These are phyloP conservation scores for Simmondsia chinensis DNA, from an alignment of 148 eudicot genomes.

Conservation along the genomic window DNA sequence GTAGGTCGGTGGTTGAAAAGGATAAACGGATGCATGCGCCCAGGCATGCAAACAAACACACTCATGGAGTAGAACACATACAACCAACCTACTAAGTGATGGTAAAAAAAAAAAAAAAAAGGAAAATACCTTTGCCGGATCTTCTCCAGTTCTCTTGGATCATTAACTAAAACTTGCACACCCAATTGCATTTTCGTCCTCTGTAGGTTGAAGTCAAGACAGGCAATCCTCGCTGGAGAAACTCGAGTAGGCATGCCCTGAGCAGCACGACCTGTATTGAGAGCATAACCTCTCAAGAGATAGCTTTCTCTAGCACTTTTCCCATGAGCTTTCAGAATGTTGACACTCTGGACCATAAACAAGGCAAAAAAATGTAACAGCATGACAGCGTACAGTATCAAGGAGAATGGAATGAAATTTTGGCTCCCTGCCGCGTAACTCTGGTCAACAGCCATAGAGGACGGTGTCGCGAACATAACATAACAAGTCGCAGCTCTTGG, in stretches of 20 bases:
- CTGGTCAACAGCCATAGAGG: too few species aligned
- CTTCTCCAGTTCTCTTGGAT: conserved; percentile 95
- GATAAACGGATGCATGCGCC: too few species aligned
- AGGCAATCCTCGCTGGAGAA: conserved; percentile 89
- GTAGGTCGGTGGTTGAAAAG: too few species aligned
- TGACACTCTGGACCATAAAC: conserved; percentile 48
- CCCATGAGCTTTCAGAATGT: conserved; percentile 95
- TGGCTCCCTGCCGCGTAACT: too few species aligned
- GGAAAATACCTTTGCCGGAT: conserved; percentile 81
- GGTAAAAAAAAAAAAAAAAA: too few species aligned
- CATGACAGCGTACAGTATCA: too few species aligned
- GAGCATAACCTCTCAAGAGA: conserved; percentile 91
- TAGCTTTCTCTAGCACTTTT: conserved; percentile 92
- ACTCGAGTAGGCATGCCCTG: conserved; percentile 96
- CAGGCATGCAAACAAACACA: too few species aligned
- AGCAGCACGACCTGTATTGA: conserved; percentile 97
- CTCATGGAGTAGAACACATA: too few species aligned
- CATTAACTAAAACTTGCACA: conserved; percentile 85
- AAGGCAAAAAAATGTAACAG: too few species aligned
- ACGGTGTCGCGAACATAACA: too few species aligned
- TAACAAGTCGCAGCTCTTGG: too few species aligned
- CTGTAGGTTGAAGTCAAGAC: conserved; percentile 94
- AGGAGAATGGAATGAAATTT: background rate
- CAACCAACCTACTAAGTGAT: too few species aligned
- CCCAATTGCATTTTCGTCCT: conserved; percentile 98